Percentiles rank a stretch among this genome's conserved stretches.
These are phyloP conservation scores for Kluyveromyces sp. DNA, from an alignment of 1,139 yeast species.

Conservation along the genomic window DNA sequence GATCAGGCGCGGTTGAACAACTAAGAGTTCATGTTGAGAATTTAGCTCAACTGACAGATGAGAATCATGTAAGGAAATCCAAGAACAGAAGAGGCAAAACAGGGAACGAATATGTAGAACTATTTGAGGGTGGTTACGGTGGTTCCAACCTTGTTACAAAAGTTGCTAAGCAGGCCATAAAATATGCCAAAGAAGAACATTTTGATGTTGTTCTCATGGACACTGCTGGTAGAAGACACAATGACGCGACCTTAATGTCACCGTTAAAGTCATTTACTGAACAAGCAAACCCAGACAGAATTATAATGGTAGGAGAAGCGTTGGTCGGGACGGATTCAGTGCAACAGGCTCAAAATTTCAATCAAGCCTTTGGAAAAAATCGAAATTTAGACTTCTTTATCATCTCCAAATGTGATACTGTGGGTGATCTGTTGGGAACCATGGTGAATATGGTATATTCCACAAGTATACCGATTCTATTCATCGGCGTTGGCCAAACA, in stretches of 20 bases:
- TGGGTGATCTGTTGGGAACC: constrained; percentile 92
- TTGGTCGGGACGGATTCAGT: constrained; percentile 96
- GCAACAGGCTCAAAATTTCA: constrained; percentile 88
- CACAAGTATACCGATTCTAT: constrained; percentile 88
- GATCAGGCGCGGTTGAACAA: constrained; percentile 98
- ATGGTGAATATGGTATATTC: constrained; percentile 98
- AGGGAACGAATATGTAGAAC: constrained; percentile 55
- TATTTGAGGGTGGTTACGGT: constrained; percentile 94
- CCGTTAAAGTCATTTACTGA: constrained; percentile 92
- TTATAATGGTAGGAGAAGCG: constrained; percentile 98
- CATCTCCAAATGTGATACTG: constrained; percentile 93
- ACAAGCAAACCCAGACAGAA: constrained; percentile 91
- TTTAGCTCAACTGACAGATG: constrained; percentile 53
- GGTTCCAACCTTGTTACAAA: constrained; percentile 89
- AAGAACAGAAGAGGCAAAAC: constrained; percentile 30
- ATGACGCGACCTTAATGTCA: constrained; percentile 92
- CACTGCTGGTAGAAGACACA: constrained; percentile 96
- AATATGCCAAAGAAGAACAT: constrained; percentile 55
- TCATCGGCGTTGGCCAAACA: constrained; percentile 96
- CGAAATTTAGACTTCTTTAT: constrained; percentile 84
- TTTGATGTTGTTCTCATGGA: constrained; percentile 89
- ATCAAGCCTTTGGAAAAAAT: constrained; percentile 82
- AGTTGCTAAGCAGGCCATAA: constrained; percentile 91
- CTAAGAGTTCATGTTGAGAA: constrained; percentile 88
- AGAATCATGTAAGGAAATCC: constrained; percentile 31